Conservation (phyloP, 768 basidiomycete species). For the Agaricus subrufescens region DNA sequence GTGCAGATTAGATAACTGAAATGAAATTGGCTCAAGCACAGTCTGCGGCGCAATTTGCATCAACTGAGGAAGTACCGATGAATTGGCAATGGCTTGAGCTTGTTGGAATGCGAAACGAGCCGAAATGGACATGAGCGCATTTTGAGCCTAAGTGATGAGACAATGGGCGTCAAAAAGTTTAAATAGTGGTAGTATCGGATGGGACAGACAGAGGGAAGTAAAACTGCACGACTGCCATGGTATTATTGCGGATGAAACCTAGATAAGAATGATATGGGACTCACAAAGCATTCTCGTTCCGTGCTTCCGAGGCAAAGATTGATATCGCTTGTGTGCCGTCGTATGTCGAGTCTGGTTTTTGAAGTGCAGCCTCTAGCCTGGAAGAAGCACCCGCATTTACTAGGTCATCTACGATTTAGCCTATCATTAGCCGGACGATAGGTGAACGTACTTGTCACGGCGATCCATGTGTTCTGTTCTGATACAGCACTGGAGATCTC, state of each 20-base stretch:
- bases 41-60: conserved; percentile 44
- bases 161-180: neutral
- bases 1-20: conserved; percentile 41
- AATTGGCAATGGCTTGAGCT: conserved; percentile 23
- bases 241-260: neutral
- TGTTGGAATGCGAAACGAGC: conserved; percentile 28
- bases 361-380: conserved; percentile 31
- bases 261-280: conserved; percentile 14
- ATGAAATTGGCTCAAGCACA: conserved; percentile 44
- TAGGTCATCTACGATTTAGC: conserved; percentile 10
- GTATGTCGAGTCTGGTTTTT: conserved; percentile 37
- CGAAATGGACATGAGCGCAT: conserved; percentile 29
- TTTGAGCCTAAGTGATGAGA: conserved; percentile 22
- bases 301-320: conserved; percentile 30
- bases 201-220: conserved; percentile 25
- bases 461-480: conserved; percentile 51
- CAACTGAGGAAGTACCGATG: conserved; percentile 26
- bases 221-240: conserved; percentile 24
- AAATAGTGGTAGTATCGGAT: neutral
- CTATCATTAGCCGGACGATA: neutral
- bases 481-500: conserved; percentile 41
- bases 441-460: conserved; percentile 41
- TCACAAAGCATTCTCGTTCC: conserved; percentile 36
- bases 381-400: conserved; percentile 38
- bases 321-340: conserved; percentile 46